Base-by-base conservation (phyloP, 2,329 filamentous ascomycete species). In the Lecanicillium sp. region DNA sequence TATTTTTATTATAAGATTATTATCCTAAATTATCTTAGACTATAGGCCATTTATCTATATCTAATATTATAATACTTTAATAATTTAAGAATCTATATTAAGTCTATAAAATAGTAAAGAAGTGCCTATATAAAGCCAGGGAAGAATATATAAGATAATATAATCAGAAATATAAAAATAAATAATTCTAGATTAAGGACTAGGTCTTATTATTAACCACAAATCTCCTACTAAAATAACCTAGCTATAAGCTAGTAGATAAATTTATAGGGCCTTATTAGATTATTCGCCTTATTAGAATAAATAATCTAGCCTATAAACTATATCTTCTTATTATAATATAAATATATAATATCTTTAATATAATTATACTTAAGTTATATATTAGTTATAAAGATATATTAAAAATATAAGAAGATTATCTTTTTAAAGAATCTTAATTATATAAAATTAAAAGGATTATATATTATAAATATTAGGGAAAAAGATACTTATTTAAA, bases 321-420 rank as follows among this genome's bases (percentile, higher is more conserved):
- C 11, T 34, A 20, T 17, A 20, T 4, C 17, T 34, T 7, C 17
- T 34, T 20, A 4, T 13, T 8, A 12, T 7, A 9, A 9, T 34
- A 20, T 20, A 34, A 34, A 34, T 34, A 20, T 34, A 34, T 34
- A 34, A 19, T 34, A 22, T 34, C 13, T 34, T 34, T 34, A 34
- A 34, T 34, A 34, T 34, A 5, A 20, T 34, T 11, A 22, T 7
- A 5, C n/a, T 13, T 9, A 20, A 34, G 18, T 4, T 9, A 34
- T 34, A 34, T 8, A 9, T 20, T 22, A 15, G 5, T 31, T 27
- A 20, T 15, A 15, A 25, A 11, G 13, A 8, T 12, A 12, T 15
- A 22, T 38, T 33, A 33, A 29, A 7, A 13, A 34, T 35, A 18
- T 28, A 22, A 25, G n/a, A n/a, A n/a, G n/a, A n/a, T n/a, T n/a